Evolutionary conservation across 495 filamentous ascomycete genomes (phyloP), one percentile per base, ranked within the genome.

Genomic region (Sphaerosporella brunnea): DNA sequence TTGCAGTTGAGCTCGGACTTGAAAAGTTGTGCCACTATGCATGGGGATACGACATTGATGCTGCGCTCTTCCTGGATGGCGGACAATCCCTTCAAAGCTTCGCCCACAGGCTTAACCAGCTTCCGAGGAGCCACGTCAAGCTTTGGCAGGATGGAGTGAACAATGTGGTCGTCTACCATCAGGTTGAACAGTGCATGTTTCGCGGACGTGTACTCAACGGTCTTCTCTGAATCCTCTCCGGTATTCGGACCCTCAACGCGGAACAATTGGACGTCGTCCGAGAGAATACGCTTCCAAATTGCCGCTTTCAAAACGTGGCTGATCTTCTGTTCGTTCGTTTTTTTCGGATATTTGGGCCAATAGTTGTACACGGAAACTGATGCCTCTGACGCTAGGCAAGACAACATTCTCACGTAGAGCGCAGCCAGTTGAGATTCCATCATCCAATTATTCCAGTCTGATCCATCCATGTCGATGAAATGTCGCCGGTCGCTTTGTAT

Each of bases 371-470:
- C 55, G 10, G 51, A 21, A 4, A 48, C 23, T 20, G 59, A 50
- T 15, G 53, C 23, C 5, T 49, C 51, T 15, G 52, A 28, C 39
- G 52, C 55, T 37, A 67, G 42, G 25, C 58, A 21, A 11, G 51
- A 49, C 15, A 68, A 45, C 18, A 68, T 57, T 1, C 49, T 43
- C 21, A 67, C 37, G 48, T 68, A 69, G 10, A 69, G 45, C 0
- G 51, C 40, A 16, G 64, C 60, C 9, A 69, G 38, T 11, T 45
- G 48, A 7, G 50, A 28, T 25, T 50, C 38, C 3, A 67, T 54
- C 20, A 69, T 61, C 62, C 65, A 66, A n/a, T 26, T 34, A 23
- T 69, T 69, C 66, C 66, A 69, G 16, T 28, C 41, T 3, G 59
- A 53, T 34, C 51, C 52, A 24, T 45, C 40, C 1, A 39, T 23